phyloP scores from a whole-genome alignment of 1,139 yeast genomes.

The Zygosaccharomyces sapae region DNA sequence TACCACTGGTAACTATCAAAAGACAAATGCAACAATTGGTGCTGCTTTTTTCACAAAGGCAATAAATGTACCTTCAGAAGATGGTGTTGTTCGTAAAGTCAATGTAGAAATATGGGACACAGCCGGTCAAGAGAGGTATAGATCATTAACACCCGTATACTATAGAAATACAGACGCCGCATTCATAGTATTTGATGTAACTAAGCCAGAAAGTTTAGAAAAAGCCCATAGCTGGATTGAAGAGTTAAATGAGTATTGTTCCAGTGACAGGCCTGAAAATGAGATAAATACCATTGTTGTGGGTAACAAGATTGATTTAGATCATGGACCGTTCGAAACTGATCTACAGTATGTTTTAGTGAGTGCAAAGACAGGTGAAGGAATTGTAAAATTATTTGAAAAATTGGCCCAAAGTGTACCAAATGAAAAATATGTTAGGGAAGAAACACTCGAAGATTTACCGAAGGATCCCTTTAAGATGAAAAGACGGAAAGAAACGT shows the following conservation, averaged over 20 bases:
- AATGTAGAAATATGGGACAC: conserved; percentile 85
- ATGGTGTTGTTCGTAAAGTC: conserved; percentile 47
- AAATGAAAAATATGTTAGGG: conserved; percentile 17
- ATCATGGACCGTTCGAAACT: conserved; percentile 40
- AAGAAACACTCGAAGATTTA: not conserved
- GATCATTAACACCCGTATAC: conserved; percentile 79
- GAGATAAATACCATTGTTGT: conserved; percentile 77
- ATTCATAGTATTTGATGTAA: conserved; percentile 69
- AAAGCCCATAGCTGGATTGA: conserved; percentile 94
- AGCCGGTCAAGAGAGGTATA: conserved; percentile 81
- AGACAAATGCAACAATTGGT: conserved; percentile 90
- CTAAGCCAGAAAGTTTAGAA: conserved; percentile 60
- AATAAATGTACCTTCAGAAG: conserved; percentile 50
- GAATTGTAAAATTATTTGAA: conserved; percentile 69
- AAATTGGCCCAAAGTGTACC: conserved; percentile 81
- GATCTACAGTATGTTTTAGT: conserved; percentile 79
- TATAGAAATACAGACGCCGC: conserved; percentile 85
- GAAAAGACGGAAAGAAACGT: not conserved
- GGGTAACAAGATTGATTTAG: conserved; percentile 73
- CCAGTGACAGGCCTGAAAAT: conserved; percentile 41
- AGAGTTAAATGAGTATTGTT: conserved; percentile 83
- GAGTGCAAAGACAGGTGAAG: conserved; percentile 85
- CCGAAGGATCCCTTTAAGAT: conserved; percentile 5
- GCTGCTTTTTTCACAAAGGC: conserved; percentile 95
- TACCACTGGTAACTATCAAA: conserved; percentile 88